Evolutionary conservation across 1,139 yeast species (phyloP).

Genomic region (Magnusiomyces tetraspermus): DNA sequence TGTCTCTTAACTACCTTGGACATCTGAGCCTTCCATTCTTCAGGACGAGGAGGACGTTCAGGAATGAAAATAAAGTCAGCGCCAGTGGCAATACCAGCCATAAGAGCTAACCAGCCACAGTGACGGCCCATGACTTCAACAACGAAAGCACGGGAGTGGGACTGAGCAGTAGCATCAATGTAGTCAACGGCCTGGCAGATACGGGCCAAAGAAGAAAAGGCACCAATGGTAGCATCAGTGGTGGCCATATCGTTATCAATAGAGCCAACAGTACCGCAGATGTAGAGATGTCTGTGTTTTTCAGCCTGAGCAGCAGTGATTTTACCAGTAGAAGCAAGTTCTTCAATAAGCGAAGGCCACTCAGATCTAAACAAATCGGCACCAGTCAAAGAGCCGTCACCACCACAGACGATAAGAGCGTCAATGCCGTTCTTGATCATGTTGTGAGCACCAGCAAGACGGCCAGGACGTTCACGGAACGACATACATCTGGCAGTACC

Average conservation of each 20-base stretch:
- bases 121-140: constrained; percentile 99
- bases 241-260: constrained; percentile 96
- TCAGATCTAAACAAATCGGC: constrained; percentile 89
- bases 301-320: constrained; percentile 49
- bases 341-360: constrained; percentile 81
- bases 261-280: constrained; percentile 93
- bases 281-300: constrained; percentile 65
- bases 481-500: constrained; percentile 92
- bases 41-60: constrained; percentile 66
- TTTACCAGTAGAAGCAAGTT: constrained; percentile 46
- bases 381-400: constrained; percentile 96
- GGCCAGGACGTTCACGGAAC: constrained; percentile 76
- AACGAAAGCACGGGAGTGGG: constrained; percentile 95
- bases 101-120: constrained; percentile 96
- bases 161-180: constrained; percentile 93
- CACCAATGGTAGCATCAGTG: constrained; percentile 95
- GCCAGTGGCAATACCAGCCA: constrained; percentile 93
- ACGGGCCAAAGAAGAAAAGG: constrained; percentile 85
- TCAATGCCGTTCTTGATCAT: constrained; percentile 84
- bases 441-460: constrained; percentile 73
- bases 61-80: constrained; percentile 94
- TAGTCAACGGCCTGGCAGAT: constrained; percentile 90
- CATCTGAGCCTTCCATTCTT: constrained; percentile 62
- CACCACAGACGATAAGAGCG: constrained; percentile 96
- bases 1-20: constrained; percentile 59